Evolutionary conservation across 768 basidiomycete species (phyloP).

Genomic region (Neoboletus brunneissimus): DNA sequence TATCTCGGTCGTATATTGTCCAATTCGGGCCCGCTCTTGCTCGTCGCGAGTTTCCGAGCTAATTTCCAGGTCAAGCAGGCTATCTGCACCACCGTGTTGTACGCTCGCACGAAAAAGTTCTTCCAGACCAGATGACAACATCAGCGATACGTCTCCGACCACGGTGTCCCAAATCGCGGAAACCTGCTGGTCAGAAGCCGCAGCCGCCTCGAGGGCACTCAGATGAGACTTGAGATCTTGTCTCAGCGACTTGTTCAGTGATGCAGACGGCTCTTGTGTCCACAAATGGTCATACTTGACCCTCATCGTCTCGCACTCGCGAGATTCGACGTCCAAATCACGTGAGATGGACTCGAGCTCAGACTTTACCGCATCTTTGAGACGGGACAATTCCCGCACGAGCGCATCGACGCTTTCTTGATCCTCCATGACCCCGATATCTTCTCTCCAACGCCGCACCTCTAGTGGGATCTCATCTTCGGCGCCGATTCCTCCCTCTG

Average conservation of each 20-base stretch:
- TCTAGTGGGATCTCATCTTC: constrained; percentile 69
- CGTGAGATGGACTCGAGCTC: constrained; percentile 61
- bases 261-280: constrained; percentile 81
- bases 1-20: constrained; percentile 64
- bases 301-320: constrained; percentile 85
- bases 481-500: constrained; percentile 58
- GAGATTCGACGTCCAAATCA: constrained; percentile 77
- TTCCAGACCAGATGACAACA: constrained; percentile 61
- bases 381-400: constrained; percentile 53
- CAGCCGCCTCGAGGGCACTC: constrained; percentile 71
- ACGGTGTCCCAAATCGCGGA: constrained; percentile 68
- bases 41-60: constrained; percentile 60
- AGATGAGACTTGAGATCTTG: constrained; percentile 78
- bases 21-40: constrained; percentile 65
- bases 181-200: constrained; percentile 76
- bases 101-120: constrained; percentile 58
- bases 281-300: constrained; percentile 85
- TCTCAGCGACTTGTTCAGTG: constrained; percentile 64
- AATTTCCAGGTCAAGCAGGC: constrained; percentile 72
- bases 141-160: constrained; percentile 56
- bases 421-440: constrained; percentile 67
- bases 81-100: constrained; percentile 39
- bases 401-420: constrained; percentile 64
- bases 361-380: constrained; percentile 54
- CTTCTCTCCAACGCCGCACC: constrained; percentile 70